phyloP scores from a whole-genome alignment of 352 stramenopile species.

The Phytophthora pseudosyringae region DNA sequence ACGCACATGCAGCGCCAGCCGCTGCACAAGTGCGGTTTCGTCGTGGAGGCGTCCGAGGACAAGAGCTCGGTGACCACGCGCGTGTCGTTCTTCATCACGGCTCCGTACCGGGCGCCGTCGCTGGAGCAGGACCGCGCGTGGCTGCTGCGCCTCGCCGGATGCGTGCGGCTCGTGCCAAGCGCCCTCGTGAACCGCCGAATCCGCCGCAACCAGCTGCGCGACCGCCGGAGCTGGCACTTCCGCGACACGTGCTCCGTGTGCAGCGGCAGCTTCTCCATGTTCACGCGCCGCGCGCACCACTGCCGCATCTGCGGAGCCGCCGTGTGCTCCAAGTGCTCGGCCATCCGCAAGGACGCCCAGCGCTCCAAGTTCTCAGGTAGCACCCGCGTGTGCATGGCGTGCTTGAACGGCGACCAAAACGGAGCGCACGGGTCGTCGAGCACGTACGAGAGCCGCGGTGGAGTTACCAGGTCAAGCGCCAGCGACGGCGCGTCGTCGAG shows the following conservation, averaged over 20 bases:
- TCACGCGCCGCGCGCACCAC: slow-evolving; percentile 79
- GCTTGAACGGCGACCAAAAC: slow-evolving; percentile 67
- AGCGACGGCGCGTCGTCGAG: slow-evolving; percentile 35
- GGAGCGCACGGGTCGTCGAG: slow-evolving; percentile 34
- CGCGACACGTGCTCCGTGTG: slow-evolving; percentile 73
- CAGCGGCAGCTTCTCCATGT: slow-evolving; percentile 62
- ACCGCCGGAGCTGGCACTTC: slow-evolving; percentile 64
- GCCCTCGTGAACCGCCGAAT: slow-evolving; percentile 81
- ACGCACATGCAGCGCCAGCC: slow-evolving; percentile 51
- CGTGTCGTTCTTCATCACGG: slow-evolving; percentile 79
- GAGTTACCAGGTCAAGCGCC: slow-evolving; percentile 29
- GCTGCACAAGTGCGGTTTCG: slow-evolving; percentile 74
- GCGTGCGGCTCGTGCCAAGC: slow-evolving; percentile 63
- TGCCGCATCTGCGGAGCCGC: slow-evolving; percentile 76
- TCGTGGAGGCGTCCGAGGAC: slow-evolving; percentile 73
- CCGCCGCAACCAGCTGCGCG: slow-evolving; percentile 61
- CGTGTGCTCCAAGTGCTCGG: slow-evolving; percentile 83
- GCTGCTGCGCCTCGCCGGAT: slow-evolving; percentile 63
- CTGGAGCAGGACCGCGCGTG: slow-evolving; percentile 57
- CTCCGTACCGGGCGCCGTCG: slow-evolving; percentile 43
- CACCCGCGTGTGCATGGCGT: slow-evolving; percentile 75
- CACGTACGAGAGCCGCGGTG: slow-evolving; percentile 34
- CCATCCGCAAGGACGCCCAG: slow-evolving; percentile 54
- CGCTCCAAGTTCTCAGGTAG: slow-evolving; percentile 41
- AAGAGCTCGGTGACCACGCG: slow-evolving; percentile 64